Conservation (phyloP, 306 rosid genomes). For the Quercus engelmannii region DNA sequence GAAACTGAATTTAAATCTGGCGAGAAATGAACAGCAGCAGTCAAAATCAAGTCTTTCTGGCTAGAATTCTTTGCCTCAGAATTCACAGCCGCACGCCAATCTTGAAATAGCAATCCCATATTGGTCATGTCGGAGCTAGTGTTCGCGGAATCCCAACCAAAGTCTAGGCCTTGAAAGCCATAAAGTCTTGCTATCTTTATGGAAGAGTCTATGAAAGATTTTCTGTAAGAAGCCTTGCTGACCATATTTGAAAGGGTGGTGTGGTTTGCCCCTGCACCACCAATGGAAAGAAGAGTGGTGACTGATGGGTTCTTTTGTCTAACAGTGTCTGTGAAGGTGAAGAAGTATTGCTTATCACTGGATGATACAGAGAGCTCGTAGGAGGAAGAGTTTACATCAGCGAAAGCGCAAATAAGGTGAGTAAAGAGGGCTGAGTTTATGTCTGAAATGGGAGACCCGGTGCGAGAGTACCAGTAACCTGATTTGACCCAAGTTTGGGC, state of each 20-base stretch:
- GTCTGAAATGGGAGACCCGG: constrained; percentile 6
- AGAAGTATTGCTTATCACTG: constrained; percentile 1
- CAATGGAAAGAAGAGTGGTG: constrained; percentile 23
- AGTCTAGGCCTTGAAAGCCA: constrained; percentile 39
- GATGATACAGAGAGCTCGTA: constrained; percentile 22
- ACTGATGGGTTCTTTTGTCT: constrained; percentile 33
- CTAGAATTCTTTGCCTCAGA: constrained; percentile 21
- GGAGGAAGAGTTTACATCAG: constrained; percentile 27
- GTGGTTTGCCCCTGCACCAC: not conserved
- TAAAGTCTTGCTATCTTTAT: constrained; percentile 19
- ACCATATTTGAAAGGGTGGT: constrained; percentile 7
- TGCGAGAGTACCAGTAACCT: constrained; percentile 27
- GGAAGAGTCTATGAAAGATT: constrained; percentile 36
- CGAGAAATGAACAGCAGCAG: constrained; percentile 2
- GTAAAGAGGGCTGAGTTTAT: constrained; percentile 36
- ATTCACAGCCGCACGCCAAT: constrained; percentile 27
- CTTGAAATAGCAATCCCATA: constrained; percentile 28
- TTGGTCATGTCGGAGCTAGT: constrained; percentile 29
- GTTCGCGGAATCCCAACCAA: constrained; percentile 17
- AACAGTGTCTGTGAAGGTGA: constrained; percentile 24
- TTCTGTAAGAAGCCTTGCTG: constrained; percentile 14
- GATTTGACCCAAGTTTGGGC: constrained; percentile 33
- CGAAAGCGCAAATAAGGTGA: constrained; percentile 32
- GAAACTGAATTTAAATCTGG: not conserved
- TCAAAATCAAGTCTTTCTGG: constrained; percentile 17